Evolutionary conservation across 2,329 filamentous ascomycete genomes (phyloP), one percentile per base, ranked within the genome.

Genomic region (Chaetomium strumarium): DNA sequence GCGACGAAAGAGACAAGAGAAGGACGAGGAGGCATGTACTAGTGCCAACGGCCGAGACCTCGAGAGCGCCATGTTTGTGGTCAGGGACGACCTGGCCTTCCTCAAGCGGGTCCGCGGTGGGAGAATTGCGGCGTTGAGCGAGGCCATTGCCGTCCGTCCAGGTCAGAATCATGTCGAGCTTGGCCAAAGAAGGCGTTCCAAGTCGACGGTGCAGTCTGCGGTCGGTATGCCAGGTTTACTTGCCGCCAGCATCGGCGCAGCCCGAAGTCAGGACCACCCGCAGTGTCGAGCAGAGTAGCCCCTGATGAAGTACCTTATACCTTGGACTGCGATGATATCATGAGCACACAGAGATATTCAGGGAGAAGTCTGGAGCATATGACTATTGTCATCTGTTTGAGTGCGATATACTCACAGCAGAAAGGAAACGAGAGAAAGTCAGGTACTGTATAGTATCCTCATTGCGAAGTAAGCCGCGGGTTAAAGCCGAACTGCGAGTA

Each of bases 171-270:
- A 41, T 9, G 5, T 14, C 12, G 16, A 24, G 29, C 7, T 2
- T 9, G 41, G 37, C 30, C 42, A 30, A 19, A 19, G 17, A 11
- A 39, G 33, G 19, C 39, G 19, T 3, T 38, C 47, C 24, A 31
- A 34, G 29, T 45, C 52, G 19, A 16, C 34, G 2, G 45, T 48
- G 24, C 48, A 20, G 34, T 47, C 52, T 2, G 52, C 48, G 3
- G 43, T 55, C n/a, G 48, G 52, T 5, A 48, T 48, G 48, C 52
- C 52, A 7, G 52, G 52, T 20, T 34, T 55, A 17, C 29, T 55
- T 17, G 52, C 52, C 3, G 52, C 48, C 5, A 53, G 51, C 24
- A 49, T 53, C 12, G 51, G 41, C 12, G 51, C 46, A 24, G 24
- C 4, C 24, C 24, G 24, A 24, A 24, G 7, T 7, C 7, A 7